These are phyloP conservation scores for Prunus yedoensis DNA, from an alignment of 331 rosid species.

Conservation along the genomic window DNA sequence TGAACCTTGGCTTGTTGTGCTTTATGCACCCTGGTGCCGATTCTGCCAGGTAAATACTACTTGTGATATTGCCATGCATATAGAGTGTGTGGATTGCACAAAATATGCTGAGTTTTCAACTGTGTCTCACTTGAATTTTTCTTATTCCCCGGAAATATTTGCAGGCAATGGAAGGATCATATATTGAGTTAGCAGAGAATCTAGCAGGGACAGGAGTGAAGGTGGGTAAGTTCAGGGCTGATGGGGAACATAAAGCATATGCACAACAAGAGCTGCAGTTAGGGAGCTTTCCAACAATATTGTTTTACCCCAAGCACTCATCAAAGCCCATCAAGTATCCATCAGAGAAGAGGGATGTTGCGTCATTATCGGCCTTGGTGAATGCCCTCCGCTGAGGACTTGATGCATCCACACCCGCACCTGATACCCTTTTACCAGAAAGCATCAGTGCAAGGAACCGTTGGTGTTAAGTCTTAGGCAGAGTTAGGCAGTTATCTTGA, in stretches of 20 bases:
- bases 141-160: slow-evolving; percentile 6
- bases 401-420: neutral
- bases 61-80: neutral
- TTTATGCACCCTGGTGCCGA: slow-evolving; percentile 98
- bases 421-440: neutral
- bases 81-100: neutral
- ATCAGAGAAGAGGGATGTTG: slow-evolving; percentile 90
- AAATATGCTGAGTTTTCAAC: neutral
- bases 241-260: slow-evolving; percentile 80
- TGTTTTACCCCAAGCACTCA: slow-evolving; percentile 81
- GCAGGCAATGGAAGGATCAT: slow-evolving; percentile 71
- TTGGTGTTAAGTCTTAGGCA: neutral
- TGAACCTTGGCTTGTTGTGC: slow-evolving; percentile 91
- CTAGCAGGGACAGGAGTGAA: slow-evolving; percentile 77
- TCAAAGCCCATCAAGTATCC: slow-evolving; percentile 80
- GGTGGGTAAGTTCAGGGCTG: slow-evolving; percentile 95
- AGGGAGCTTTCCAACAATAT: slow-evolving; percentile 86
- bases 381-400: slow-evolving; percentile 42
- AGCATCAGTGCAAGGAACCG: neutral
- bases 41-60: slow-evolving; percentile 52
- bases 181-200: slow-evolving; percentile 68
- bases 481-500: too few relatives aligned
- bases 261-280: slow-evolving; percentile 71
- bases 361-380: slow-evolving; percentile 75
- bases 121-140: slow-evolving; percentile 14